Evolutionary conservation across 2,329 filamentous ascomycete genomes (phyloP).

Genomic region (Colletotrichum lindemuthianum): DNA sequence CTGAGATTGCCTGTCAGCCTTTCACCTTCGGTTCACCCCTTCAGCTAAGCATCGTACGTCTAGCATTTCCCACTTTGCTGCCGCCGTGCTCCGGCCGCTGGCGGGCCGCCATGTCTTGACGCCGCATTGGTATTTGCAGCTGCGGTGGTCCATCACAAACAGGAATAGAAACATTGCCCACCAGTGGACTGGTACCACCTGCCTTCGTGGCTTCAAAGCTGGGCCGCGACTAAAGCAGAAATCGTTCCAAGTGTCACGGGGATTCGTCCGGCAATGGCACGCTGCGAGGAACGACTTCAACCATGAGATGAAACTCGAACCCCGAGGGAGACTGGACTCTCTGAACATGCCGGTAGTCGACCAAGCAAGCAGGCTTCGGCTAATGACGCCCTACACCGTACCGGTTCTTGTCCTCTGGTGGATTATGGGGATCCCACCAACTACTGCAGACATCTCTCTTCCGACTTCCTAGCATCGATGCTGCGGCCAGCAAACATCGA

Average conservation of each 20-base stretch:
- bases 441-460: constrained; percentile 22
- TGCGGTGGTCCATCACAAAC: constrained; percentile 6
- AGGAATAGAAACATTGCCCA: constrained; percentile 33
- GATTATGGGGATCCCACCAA: constrained; percentile 19
- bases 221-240: too few species aligned
- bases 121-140: constrained; percentile 19
- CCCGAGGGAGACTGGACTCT: constrained; percentile 24
- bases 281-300: constrained; percentile 30
- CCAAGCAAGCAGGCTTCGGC: constrained; percentile 11
- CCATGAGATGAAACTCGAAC: constrained; percentile 35
- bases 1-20: constrained; percentile 32
- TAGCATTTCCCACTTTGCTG: constrained; percentile 14
- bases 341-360: constrained; percentile 33
- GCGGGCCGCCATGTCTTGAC: constrained; percentile 23
- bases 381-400: constrained; percentile 6
- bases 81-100: constrained; percentile 22
- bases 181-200: constrained; percentile 4
- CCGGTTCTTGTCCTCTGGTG: constrained; percentile 21
- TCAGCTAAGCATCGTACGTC: constrained; percentile 6
- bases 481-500: constrained; percentile 1
- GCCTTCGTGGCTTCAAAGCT: too few species aligned
- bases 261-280: constrained; percentile 33
- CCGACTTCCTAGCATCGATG: not conserved
- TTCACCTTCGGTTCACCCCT: constrained; percentile 10
- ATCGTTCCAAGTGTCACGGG: constrained; percentile 2